Evolutionary conservation across 441 rosid species (phyloP).

Genomic region (Adansonia rubrostipa): DNA sequence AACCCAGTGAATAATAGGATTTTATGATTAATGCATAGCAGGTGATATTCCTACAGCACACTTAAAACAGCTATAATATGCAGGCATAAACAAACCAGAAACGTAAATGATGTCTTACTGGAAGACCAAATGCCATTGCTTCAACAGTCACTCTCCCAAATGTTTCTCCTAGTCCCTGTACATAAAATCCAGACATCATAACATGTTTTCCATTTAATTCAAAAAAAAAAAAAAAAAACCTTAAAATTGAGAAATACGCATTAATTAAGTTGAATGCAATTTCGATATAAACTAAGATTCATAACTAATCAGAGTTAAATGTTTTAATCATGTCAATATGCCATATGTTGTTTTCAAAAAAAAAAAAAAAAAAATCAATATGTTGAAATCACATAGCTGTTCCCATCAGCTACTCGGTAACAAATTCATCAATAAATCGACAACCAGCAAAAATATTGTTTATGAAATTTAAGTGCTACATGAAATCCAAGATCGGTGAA

Average conservation of each 20-base stretch:
- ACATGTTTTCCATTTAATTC: slow-evolving; percentile 18
- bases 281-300: background rate
- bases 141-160: slow-evolving; percentile 97
- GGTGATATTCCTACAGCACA: background rate
- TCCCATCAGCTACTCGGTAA: background rate
- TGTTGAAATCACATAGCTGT: background rate
- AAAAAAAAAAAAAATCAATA: background rate
- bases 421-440: background rate
- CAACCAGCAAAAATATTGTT: background rate
- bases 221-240: background rate
- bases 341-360: background rate
- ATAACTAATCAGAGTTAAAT: slow-evolving; percentile 3
- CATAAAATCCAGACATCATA: slow-evolving; percentile 24
- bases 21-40: background rate
- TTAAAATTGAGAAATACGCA: slow-evolving; percentile 3
- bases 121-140: slow-evolving; percentile 97
- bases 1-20: background rate
- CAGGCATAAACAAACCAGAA: slow-evolving; percentile 17
- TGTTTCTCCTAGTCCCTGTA: slow-evolving; percentile 92
- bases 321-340: background rate
- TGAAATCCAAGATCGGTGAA: background rate
- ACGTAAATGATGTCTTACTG: slow-evolving; percentile 44
- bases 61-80: slow-evolving; percentile 4
- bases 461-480: background rate
- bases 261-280: background rate